A percentile compares a stretch with the other conserved stretches of the same genome.
Conservation (phyloP, 2,329 filamentous ascomycete genomes). For the Gliomastix tumulicola region DNA sequence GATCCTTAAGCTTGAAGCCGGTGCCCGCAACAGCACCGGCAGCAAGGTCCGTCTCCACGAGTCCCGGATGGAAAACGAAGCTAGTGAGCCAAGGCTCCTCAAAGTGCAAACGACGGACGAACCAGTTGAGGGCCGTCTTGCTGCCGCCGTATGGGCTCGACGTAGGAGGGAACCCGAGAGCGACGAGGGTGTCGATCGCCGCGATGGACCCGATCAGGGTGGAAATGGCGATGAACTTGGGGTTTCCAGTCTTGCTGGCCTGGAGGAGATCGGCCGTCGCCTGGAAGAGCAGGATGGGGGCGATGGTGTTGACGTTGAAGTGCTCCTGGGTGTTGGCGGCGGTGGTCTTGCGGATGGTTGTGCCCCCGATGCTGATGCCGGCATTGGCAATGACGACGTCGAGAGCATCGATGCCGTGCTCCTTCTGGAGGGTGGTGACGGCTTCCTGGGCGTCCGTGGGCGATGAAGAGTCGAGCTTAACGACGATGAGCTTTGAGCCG, state of each 20-base stretch:
- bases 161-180: neutral
- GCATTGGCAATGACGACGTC: constrained; percentile 1
- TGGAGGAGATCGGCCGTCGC: neutral
- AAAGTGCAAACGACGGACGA: constrained; percentile 7
- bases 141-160: neutral
- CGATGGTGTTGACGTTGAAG: neutral
- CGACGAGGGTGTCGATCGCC: neutral
- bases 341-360: neutral
- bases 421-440: neutral
- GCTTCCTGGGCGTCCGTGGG: neutral
- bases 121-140: neutral
- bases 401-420: neutral
- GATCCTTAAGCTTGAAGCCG: no score
- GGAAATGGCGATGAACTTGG: neutral
- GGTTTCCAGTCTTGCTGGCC: neutral
- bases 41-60: constrained; percentile 6
- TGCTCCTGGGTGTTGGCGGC: neutral
- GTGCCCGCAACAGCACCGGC: no score
- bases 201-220: neutral
- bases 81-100: constrained; percentile 15
- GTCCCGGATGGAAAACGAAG: constrained; percentile 6
- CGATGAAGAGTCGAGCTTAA: neutral
- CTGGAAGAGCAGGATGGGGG: neutral
- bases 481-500: neutral
- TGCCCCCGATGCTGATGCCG: neutral